Percentiles rank a stretch among this genome's conserved stretches.
Conservation (phyloP, 345 rosid species). For the Brassica incana region DNA sequence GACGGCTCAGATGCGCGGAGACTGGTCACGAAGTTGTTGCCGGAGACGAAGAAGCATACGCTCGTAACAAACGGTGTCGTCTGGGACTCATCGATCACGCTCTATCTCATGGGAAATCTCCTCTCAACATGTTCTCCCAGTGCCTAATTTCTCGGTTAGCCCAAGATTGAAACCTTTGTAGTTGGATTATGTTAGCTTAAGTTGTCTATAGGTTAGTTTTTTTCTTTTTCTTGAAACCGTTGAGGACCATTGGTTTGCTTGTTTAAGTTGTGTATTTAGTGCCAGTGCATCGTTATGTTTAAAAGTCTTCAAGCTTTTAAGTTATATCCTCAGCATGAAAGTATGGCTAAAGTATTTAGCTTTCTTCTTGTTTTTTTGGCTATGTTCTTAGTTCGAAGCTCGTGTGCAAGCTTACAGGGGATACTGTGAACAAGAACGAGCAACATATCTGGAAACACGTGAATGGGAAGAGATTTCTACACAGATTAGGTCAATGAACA, state of each 20-base stretch:
- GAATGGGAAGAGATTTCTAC: conserved; percentile 80
- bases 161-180: neutral
- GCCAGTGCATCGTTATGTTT: neutral
- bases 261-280: neutral
- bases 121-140: conserved; percentile 83
- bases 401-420: conserved; percentile 84
- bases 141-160: conserved; percentile 67
- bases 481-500: conserved; percentile 58
- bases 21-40: conserved; percentile 76
- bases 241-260: neutral
- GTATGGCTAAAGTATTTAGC: neutral
- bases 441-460: conserved; percentile 95
- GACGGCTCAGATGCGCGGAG: conserved; percentile 79
- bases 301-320: neutral
- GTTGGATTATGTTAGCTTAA: neutral
- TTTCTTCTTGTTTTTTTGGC: neutral
- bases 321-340: conserved; percentile 38
- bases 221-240: neutral
- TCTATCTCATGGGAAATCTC: conserved; percentile 59
- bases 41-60: conserved; percentile 67
- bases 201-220: neutral
- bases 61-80: conserved; percentile 78
- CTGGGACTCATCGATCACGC: conserved; percentile 82
- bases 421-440: conserved; percentile 80
- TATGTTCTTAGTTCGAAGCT: conserved; percentile 63